Percentiles rank a stretch among this genome's conserved stretches.
These are phyloP conservation scores for Zanthoxylum bungeanum DNA, from an alignment of 345 rosid species.

Conservation along the genomic window DNA sequence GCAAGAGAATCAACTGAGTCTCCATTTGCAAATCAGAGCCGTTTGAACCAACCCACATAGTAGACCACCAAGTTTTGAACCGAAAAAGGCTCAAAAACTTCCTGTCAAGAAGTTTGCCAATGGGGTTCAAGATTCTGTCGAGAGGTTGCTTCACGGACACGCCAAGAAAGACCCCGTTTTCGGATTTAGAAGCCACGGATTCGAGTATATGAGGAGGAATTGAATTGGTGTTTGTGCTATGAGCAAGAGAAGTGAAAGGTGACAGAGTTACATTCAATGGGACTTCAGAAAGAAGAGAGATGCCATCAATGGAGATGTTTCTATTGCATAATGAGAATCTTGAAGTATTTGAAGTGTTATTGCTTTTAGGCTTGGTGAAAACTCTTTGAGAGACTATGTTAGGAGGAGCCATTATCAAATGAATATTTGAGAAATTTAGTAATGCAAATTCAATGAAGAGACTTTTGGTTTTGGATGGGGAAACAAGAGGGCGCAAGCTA, in stretches of 20 bases:
- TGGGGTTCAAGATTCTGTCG: conserved; percentile 21
- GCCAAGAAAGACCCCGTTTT: conserved; percentile 30
- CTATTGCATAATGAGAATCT: conserved; percentile 10
- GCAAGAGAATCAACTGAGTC: conserved; percentile 32
- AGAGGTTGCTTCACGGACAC: conserved; percentile 19
- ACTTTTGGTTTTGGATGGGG: neutral
- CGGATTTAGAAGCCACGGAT: conserved; percentile 17
- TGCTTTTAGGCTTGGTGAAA: neutral
- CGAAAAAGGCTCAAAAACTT: conserved; percentile 31
- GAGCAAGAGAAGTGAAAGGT: conserved; percentile 22
- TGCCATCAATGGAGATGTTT: conserved; percentile 18
- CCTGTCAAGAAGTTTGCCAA: conserved; percentile 25
- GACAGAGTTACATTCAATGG: conserved; percentile 27
- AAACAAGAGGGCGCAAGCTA: neutral
- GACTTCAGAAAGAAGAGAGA: conserved; percentile 28
- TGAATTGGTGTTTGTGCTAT: conserved; percentile 5
- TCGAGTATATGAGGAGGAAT: conserved; percentile 19
- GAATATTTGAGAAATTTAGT: neutral
- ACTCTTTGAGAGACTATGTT: neutral
- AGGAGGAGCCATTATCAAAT: conserved; percentile 1
- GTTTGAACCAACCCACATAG: conserved; percentile 34
- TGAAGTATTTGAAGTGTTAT: neutral
- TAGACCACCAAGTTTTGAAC: conserved; percentile 43
- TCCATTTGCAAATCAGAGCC: conserved; percentile 43
- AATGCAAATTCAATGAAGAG: neutral